Evolutionary conservation across 2,329 filamentous ascomycete species (phyloP).

Genomic region (Grosmannia huntii): DNA sequence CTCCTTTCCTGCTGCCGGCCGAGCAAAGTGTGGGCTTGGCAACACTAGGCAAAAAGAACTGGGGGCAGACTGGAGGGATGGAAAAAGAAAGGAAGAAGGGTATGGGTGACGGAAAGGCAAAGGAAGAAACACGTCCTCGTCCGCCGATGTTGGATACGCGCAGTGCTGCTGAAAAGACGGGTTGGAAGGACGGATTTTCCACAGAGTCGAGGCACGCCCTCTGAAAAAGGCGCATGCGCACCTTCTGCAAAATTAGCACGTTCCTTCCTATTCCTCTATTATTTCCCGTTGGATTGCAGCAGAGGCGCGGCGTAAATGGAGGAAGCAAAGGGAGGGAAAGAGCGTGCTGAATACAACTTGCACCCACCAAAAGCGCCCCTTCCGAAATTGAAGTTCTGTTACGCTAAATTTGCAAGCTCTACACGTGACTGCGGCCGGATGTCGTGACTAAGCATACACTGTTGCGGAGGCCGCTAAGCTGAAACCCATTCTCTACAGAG

Average conservation of each 20-base stretch:
- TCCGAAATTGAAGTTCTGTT: neutral
- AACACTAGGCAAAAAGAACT: neutral
- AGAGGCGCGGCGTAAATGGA: neutral
- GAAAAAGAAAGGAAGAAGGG: neutral
- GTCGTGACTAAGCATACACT: neutral
- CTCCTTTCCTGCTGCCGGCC: neutral
- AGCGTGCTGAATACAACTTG: neutral
- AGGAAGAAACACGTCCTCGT: conserved; percentile 4
- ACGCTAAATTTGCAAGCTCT: neutral
- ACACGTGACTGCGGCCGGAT: neutral
- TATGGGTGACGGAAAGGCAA: neutral
- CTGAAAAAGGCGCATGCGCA: neutral
- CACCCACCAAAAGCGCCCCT: neutral
- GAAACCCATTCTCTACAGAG: neutral
- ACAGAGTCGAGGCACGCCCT: neutral
- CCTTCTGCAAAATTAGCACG: neutral
- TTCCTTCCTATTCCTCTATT: neutral
- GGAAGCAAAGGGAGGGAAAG: conserved; percentile 1
- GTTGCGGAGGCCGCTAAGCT: neutral
- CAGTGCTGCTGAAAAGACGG: neutral
- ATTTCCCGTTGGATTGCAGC: neutral
- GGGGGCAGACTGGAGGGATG: neutral
- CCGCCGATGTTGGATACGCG: neutral
- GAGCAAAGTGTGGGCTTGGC: neutral
- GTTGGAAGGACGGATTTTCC: neutral